phyloP scores from a whole-genome alignment of 345 rosid species.

The Litchi chinensis region DNA sequence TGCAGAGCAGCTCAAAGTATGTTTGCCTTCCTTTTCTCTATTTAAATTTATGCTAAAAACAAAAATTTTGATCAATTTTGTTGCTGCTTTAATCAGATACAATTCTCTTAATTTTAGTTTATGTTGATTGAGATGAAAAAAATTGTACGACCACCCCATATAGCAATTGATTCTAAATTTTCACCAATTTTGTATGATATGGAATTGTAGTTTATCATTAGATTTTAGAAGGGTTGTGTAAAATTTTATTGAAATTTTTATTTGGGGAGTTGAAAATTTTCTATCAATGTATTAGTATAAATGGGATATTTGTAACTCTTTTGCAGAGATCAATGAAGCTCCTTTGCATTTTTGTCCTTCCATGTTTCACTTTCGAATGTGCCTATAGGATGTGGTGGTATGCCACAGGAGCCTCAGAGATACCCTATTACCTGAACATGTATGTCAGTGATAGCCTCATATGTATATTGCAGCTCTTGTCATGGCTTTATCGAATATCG shows the following conservation, averaged over 20 bases:
- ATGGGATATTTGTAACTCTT: constrained; percentile 13
- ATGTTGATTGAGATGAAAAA: background rate
- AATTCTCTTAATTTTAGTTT: background rate
- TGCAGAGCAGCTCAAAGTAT: constrained; percentile 65
- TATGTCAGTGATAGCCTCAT: constrained; percentile 51
- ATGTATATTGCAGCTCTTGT: constrained; percentile 69
- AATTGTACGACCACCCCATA: background rate
- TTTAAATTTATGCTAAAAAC: background rate
- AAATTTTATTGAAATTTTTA: background rate
- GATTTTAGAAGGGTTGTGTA: background rate
- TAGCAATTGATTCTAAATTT: background rate
- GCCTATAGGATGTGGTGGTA: constrained; percentile 95
- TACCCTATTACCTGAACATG: constrained; percentile 62
- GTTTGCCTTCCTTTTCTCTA: background rate
- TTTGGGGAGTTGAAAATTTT: background rate
- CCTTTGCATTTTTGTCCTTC: constrained; percentile 66
- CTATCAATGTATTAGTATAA: background rate
- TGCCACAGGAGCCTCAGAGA: constrained; percentile 54
- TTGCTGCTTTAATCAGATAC: background rate
- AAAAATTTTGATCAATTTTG: background rate
- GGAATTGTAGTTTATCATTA: no score
- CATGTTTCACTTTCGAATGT: constrained; percentile 67
- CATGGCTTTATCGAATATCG: constrained; percentile 84
- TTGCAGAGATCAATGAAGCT: constrained; percentile 74
- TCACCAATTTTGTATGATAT: no score